These are phyloP conservation scores for Byssochlamys sp. DNA, from an alignment of 2,329 filamentous ascomycete genomes.

Conservation along the genomic window DNA sequence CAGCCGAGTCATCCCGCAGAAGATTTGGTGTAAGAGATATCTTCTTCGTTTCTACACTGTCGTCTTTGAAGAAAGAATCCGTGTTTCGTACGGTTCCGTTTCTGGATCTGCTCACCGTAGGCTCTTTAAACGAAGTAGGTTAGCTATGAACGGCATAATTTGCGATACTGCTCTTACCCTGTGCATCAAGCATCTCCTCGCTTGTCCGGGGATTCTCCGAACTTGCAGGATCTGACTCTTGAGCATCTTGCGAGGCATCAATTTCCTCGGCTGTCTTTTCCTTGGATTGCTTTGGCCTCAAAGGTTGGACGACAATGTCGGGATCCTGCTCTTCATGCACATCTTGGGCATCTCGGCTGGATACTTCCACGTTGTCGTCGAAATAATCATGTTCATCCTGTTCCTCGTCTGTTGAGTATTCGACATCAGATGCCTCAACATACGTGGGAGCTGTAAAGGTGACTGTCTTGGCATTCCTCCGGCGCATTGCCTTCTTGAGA, in stretches of 20 bases:
- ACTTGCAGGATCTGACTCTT: constrained; percentile 20
- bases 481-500: constrained; percentile 71
- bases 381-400: constrained; percentile 40
- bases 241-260: constrained; percentile 14
- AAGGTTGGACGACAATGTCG: constrained; percentile 35
- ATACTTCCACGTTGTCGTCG: constrained; percentile 39
- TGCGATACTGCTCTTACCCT: constrained; percentile 20
- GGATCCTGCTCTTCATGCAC: constrained; percentile 24
- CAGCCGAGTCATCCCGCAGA: constrained; percentile 63
- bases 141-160: neutral
- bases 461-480: constrained; percentile 75
- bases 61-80: constrained; percentile 95
- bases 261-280: constrained; percentile 21
- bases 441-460: constrained; percentile 78
- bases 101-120: constrained; percentile 48
- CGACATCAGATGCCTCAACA: constrained; percentile 76
- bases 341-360: constrained; percentile 23
- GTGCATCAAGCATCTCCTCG: constrained; percentile 55
- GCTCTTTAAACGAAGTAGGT: constrained; percentile 18
- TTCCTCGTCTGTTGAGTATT: constrained; percentile 75
- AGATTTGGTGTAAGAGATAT: constrained; percentile 92
- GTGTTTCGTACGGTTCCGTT: constrained; percentile 84
- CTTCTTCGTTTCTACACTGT: constrained; percentile 89
- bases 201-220: constrained; percentile 43
- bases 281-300: constrained; percentile 33